These are phyloP conservation scores for Aschersonia sp. DNA, from an alignment of 2,329 filamentous ascomycete species.

Conservation along the genomic window DNA sequence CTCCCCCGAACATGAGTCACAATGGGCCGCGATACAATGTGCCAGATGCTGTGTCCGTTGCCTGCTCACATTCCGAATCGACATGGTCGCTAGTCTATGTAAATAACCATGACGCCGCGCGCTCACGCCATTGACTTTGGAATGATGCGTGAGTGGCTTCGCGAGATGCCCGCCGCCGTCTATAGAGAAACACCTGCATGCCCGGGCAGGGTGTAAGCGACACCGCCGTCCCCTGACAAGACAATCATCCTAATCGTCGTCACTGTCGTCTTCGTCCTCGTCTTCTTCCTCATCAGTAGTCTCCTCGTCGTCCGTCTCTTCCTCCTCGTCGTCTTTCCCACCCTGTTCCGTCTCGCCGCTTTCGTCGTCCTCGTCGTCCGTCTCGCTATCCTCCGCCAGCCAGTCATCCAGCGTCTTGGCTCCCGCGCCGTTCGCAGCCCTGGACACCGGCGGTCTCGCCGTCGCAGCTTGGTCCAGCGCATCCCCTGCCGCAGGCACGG, in stretches of 20 bases:
- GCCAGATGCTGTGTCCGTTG: too few species aligned
- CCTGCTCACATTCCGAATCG: too few species aligned
- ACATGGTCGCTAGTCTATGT: too few species aligned
- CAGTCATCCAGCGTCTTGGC: slow-evolving; percentile 86
- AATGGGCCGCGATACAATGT: too few species aligned
- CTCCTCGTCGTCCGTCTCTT: slow-evolving; percentile 29
- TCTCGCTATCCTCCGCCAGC: slow-evolving; percentile 59
- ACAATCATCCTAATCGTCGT: not conserved
- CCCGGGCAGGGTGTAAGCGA: not conserved
- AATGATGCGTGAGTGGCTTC: too few species aligned
- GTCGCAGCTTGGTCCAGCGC: slow-evolving; percentile 42
- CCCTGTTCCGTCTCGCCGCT: slow-evolving; percentile 36
- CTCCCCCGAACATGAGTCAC: too few species aligned
- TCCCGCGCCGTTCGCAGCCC: slow-evolving; percentile 32
- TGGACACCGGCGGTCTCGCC: slow-evolving; percentile 20
- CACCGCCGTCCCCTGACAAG: slow-evolving; percentile 22
- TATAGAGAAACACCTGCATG: too few species aligned
- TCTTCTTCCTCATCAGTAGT: slow-evolving; percentile 34
- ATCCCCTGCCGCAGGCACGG: slow-evolving; percentile 41
- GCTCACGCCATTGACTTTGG: too few species aligned
- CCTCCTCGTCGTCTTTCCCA: slow-evolving; percentile 38
- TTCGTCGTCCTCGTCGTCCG: slow-evolving; percentile 36
- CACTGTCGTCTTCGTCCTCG: not conserved
- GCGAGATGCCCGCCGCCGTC: too few species aligned
- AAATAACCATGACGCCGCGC: too few species aligned